A percentile compares a stretch with the other conserved stretches of the same genome.
phyloP scores from a whole-genome alignment of 305 asterid species.

The Fraxinus albicans region DNA sequence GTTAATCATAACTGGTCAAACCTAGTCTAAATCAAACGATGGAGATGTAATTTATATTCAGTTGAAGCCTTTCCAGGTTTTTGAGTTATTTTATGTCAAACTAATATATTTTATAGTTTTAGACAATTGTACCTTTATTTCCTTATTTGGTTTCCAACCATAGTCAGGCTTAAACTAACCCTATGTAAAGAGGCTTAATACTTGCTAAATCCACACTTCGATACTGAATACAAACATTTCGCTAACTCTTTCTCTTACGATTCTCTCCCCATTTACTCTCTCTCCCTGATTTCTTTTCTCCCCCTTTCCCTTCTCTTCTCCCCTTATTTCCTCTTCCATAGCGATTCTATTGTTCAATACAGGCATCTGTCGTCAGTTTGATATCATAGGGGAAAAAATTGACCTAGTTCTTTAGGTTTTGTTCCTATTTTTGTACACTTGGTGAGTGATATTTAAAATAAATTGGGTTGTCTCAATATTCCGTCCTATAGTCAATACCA shows the following conservation, averaged over 20 bases:
- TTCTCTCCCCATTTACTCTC: not conserved
- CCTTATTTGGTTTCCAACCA: not conserved
- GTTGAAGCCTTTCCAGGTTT: not conserved
- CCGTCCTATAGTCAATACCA: not conserved
- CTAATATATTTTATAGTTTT: not conserved
- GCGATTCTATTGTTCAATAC: not conserved
- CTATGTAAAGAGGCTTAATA: not conserved
- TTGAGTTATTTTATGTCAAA: not conserved
- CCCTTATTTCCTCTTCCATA: not conserved
- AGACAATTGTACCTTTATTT: not conserved
- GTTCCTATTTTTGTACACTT: not conserved
- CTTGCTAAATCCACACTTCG: not conserved
- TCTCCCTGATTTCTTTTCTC: no score
- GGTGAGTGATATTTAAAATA: no score
- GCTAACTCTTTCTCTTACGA: not conserved
- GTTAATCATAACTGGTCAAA: not conserved
- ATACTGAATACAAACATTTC: not conserved
- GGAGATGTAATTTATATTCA: not conserved
- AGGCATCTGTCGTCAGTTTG: not conserved
- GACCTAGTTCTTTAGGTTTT: not conserved
- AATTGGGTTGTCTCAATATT: no score
- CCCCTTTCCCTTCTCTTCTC: not conserved
- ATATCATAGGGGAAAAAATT: not conserved
- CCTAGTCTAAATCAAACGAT: not conserved
- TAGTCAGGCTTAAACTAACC: not conserved